Conservation (phyloP, 1,284 basidiomycete species). For the Cystobasidiaceae sp. region DNA sequence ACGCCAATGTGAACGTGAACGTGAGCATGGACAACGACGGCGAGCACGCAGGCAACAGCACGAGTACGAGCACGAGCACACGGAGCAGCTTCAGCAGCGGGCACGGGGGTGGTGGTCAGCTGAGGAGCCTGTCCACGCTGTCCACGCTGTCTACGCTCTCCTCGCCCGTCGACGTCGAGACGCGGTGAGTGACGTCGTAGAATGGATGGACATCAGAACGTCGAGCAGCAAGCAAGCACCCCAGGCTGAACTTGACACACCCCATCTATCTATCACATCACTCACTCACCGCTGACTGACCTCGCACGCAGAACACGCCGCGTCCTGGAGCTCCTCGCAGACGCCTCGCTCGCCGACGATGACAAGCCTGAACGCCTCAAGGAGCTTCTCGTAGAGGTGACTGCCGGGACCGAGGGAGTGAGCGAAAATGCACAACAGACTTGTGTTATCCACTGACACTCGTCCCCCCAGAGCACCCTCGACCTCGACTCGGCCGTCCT, state of each 20-base stretch:
- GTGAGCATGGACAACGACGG: too few relatives aligned
- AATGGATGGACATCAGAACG: background rate
- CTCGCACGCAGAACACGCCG: constrained; percentile 20
- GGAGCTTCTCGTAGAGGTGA: constrained; percentile 32
- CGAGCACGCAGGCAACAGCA: too few relatives aligned
- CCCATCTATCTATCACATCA: too few relatives aligned
- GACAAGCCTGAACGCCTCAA: constrained; percentile 43
- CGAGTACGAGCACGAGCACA: too few relatives aligned
- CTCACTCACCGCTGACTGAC: background rate
- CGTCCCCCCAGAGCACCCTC: background rate
- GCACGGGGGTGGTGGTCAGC: too few relatives aligned
- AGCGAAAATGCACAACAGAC: background rate
- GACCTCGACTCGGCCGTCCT: constrained; percentile 40
- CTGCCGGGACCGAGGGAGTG: constrained; percentile 32
- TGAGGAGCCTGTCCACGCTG: too few relatives aligned
- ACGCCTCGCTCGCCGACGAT: constrained; percentile 38
- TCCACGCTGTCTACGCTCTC: background rate
- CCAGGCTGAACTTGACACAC: too few relatives aligned
- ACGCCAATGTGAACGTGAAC: too few relatives aligned
- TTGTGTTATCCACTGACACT: background rate
- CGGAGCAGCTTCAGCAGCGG: too few relatives aligned
- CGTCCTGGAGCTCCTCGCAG: constrained; percentile 36
- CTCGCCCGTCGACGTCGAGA: background rate
- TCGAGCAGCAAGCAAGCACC: background rate
- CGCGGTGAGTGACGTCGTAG: background rate